Conservation (phyloP, 2,329 filamentous ascomycete species). For the Phaeophleospora eucalypticola region DNA sequence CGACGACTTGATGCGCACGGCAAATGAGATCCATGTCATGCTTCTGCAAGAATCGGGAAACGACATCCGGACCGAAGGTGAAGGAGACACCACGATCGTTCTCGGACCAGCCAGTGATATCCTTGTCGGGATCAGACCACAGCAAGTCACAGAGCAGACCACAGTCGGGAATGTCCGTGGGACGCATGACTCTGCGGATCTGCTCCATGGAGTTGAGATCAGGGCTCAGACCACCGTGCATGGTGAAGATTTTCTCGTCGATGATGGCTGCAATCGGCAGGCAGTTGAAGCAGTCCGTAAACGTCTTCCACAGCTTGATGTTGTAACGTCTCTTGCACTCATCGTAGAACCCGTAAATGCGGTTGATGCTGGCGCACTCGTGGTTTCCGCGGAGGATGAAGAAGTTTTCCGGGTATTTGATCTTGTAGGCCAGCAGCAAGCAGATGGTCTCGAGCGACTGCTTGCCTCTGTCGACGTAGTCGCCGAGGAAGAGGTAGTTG, state of each 20-base stretch:
- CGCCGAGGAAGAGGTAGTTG: conserved; percentile 98
- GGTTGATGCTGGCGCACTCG: conserved; percentile 97
- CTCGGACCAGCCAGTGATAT: conserved; percentile 98
- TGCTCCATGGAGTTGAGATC: conserved; percentile 99
- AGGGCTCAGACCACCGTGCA: conserved; percentile 96
- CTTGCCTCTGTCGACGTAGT: conserved; percentile 98
- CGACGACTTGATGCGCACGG: conserved; percentile 95
- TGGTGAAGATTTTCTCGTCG: conserved; percentile 99
- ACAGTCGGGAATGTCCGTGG: conserved; percentile 97
- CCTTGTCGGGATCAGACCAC: conserved; percentile 98
- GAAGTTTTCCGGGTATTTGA: conserved; percentile 99
- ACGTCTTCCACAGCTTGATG: conserved; percentile 99
- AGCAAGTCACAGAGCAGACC: conserved; percentile 94
- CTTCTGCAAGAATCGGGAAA: conserved; percentile 95
- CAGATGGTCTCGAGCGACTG: conserved; percentile 98
- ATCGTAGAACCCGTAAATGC: conserved; percentile 99
- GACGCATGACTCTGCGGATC: conserved; percentile 97
- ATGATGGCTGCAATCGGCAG: conserved; percentile 97
- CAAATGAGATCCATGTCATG: conserved; percentile 99
- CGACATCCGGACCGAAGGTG: conserved; percentile 95
- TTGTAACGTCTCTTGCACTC: conserved; percentile 99
- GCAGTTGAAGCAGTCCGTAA: conserved; percentile 99
- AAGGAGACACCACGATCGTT: conserved; percentile 98
- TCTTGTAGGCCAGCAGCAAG: conserved; percentile 95
- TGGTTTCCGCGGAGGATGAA: conserved; percentile 98